These are phyloP conservation scores for Cetradonia linearis DNA, from an alignment of 495 filamentous ascomycete genomes.

Conservation along the genomic window DNA sequence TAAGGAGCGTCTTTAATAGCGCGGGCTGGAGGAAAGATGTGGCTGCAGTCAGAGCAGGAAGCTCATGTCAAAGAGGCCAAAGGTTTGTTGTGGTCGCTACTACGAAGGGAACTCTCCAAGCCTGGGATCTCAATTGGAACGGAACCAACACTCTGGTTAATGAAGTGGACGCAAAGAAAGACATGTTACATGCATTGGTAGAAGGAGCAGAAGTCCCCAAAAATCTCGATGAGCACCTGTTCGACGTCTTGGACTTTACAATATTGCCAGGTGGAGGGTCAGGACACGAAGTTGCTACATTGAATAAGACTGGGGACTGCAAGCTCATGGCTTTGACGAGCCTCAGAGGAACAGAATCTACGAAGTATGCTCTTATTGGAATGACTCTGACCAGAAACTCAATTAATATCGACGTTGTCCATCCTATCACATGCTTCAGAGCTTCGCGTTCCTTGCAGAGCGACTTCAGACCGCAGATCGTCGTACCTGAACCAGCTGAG, in stretches of 20 bases:
- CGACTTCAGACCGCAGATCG: constrained; percentile 52
- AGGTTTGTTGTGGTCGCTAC: constrained; percentile 72
- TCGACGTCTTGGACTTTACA: constrained; percentile 39
- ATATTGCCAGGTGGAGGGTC: constrained; percentile 26
- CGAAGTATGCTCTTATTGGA: constrained; percentile 44
- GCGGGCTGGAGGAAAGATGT: constrained; percentile 61
- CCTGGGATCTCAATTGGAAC: constrained; percentile 80
- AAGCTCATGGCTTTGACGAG: constrained; percentile 29
- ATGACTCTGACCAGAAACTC: constrained; percentile 25
- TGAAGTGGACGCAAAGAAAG: constrained; percentile 40
- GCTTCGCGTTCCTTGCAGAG: constrained; percentile 33
- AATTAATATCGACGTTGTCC: constrained; percentile 41
- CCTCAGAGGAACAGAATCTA: constrained; percentile 20
- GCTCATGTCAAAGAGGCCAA: constrained; percentile 64
- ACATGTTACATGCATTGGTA: constrained; percentile 27
- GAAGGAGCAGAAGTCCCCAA: constrained; percentile 19
- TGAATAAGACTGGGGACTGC: constrained; percentile 19
- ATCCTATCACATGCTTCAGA: constrained; percentile 54
- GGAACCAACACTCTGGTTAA: constrained; percentile 51
- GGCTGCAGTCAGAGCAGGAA: constrained; percentile 61
- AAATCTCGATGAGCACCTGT: constrained; percentile 12
- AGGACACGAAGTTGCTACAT: constrained; percentile 25
- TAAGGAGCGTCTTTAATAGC: constrained; percentile 60
- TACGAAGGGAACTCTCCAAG: constrained; percentile 59
- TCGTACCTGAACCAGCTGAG: constrained; percentile 62